Evolutionary conservation across 2,329 filamentous ascomycete species (phyloP).

Genomic region (Paraphoma chrysanthemicola): DNA sequence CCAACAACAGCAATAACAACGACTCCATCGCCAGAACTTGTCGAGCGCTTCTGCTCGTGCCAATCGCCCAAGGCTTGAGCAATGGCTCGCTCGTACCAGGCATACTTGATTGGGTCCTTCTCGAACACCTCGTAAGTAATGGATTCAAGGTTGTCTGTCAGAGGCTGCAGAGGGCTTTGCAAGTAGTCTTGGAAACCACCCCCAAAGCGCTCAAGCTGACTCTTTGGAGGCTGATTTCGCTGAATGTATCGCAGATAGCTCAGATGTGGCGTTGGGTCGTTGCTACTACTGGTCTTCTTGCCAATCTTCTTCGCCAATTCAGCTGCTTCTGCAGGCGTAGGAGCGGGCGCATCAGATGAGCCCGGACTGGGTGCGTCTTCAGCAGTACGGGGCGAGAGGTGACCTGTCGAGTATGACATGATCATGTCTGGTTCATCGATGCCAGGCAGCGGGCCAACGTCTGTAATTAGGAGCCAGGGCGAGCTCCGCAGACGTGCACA

Average conservation of each 20-base stretch:
- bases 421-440: conserved; percentile 50
- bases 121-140: conserved; percentile 99
- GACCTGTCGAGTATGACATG: conserved; percentile 45
- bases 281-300: conserved; percentile 55
- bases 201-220: conserved; percentile 70
- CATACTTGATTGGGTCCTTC: conserved; percentile 96
- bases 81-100: conserved; percentile 90
- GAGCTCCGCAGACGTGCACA: conserved; percentile 64
- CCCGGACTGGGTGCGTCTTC: conserved; percentile 42
- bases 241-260: conserved; percentile 87
- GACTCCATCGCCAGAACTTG: conserved; percentile 71
- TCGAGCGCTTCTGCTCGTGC: conserved; percentile 73
- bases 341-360: conserved; percentile 48
- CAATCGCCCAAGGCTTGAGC: conserved; percentile 83
- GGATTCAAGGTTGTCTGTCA: conserved; percentile 95
- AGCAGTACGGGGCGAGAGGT: conserved; percentile 53
- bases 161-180: conserved; percentile 90
- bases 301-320: conserved; percentile 42
- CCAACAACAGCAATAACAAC: conserved; percentile 92
- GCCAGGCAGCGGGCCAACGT: conserved; percentile 63
- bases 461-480: conserved; percentile 67
- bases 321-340: conserved; percentile 73
- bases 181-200: conserved; percentile 89
- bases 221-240: conserved; percentile 74
- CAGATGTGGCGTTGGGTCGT: conserved; percentile 69